These are phyloP conservation scores for Metschnikowia aberdeeniae DNA, from an alignment of 805 yeast genomes.

Conservation along the genomic window DNA sequence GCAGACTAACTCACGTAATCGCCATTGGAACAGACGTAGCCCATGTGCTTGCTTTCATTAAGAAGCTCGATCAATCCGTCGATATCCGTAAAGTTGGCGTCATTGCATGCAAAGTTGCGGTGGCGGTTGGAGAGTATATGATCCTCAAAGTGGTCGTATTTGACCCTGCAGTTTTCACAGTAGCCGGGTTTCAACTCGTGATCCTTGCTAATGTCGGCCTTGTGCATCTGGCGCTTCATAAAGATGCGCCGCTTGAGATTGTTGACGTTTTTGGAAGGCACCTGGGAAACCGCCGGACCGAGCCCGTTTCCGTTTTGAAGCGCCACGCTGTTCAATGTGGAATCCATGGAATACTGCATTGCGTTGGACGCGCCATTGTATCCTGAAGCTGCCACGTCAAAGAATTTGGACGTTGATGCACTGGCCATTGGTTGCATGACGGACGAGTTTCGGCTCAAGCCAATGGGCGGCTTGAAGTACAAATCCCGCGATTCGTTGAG, in stretches of 20 bases:
- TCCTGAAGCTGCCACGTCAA: conserved; percentile 44
- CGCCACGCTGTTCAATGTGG: conserved; percentile 33
- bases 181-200: conserved; percentile 59
- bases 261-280: conserved; percentile 49
- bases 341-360: conserved; percentile 37
- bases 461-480: conserved; percentile 29
- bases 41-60: conserved; percentile 39
- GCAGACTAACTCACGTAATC: conserved; percentile 20
- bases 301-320: conserved; percentile 45
- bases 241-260: conserved; percentile 45
- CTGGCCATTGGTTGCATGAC: conserved; percentile 29
- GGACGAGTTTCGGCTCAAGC: conserved; percentile 35
- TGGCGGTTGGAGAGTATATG: conserved; percentile 72
- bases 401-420: conserved; percentile 35
- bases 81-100: conserved; percentile 67
- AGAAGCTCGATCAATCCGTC: conserved; percentile 63
- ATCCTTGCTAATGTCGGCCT: conserved; percentile 22
- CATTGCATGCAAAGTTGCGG: conserved; percentile 70
- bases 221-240: conserved; percentile 35
- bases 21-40: conserved; percentile 40
- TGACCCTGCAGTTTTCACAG: conserved; percentile 89
- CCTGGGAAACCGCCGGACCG: conserved; percentile 57
- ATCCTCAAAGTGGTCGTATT: conserved; percentile 73
- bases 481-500: conserved; percentile 7
- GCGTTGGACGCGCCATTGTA: conserved; percentile 45